phyloP scores from a whole-genome alignment of 805 yeast genomes.

The Metschnikowia borealis region DNA sequence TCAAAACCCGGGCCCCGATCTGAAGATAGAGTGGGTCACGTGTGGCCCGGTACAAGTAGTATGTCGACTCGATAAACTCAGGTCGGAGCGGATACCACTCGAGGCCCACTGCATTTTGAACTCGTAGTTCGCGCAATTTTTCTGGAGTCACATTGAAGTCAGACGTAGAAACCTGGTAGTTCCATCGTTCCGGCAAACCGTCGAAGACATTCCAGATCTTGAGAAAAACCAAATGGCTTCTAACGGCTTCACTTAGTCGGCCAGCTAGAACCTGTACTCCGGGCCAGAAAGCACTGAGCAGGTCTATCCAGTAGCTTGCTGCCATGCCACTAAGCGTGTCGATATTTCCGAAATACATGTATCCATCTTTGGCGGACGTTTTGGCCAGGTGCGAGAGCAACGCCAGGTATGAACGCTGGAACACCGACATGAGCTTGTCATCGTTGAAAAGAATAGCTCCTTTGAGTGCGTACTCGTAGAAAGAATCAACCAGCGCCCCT shows the following conservation, averaged over 20 bases:
- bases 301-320: conserved; percentile 71
- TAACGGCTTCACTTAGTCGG: conserved; percentile 59
- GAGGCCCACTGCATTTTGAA: conserved; percentile 41
- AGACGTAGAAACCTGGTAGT: conserved; percentile 20
- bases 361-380: conserved; percentile 6
- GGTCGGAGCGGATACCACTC: conserved; percentile 96
- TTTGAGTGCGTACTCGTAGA: conserved; percentile 83
- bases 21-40: conserved; percentile 77
- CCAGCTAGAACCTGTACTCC: conserved; percentile 82
- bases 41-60: conserved; percentile 78
- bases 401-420: conserved; percentile 51
- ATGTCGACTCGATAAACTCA: conserved; percentile 86
- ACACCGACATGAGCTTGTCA: conserved; percentile 57
- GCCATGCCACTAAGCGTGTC: conserved; percentile 49
- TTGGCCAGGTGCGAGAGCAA: conserved; percentile 42
- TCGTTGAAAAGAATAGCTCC: conserved; percentile 64
- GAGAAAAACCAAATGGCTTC: conserved; percentile 56
- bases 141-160: neutral
- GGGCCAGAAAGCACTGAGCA: conserved; percentile 84
- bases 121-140: neutral
- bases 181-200: conserved; percentile 88
- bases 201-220: conserved; percentile 80
- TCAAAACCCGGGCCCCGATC: conserved; percentile 64
- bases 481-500: conserved; percentile 91
- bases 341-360: conserved; percentile 53